Conservation (phyloP, 2,329 filamentous ascomycete genomes). For the Ascochyta fabae region DNA sequence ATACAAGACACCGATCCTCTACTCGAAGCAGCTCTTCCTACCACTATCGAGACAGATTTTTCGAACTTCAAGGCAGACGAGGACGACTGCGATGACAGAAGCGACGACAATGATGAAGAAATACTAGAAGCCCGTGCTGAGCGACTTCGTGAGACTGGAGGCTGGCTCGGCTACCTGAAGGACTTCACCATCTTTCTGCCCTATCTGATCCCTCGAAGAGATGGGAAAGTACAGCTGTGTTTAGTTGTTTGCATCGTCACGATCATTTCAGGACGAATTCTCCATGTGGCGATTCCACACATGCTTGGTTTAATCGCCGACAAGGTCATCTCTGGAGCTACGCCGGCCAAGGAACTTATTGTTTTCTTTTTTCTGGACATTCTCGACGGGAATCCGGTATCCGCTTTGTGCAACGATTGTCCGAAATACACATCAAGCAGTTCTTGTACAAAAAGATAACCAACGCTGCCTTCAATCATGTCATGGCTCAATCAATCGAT, state of each 20-base stretch:
- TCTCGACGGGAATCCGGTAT: constrained; percentile 52
- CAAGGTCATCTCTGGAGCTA: constrained; percentile 61
- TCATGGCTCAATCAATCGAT: constrained; percentile 70
- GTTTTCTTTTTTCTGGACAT: constrained; percentile 57
- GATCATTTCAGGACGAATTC: constrained; percentile 69
- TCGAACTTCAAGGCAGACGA: not conserved
- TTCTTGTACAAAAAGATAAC: constrained; percentile 13
- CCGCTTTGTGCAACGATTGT: constrained; percentile 53
- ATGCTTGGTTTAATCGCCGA: constrained; percentile 80
- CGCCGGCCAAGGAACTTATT: constrained; percentile 56
- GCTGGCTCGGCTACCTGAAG: constrained; percentile 76
- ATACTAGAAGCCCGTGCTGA: constrained; percentile 53
- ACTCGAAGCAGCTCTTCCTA: constrained; percentile 15
- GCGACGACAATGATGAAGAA: constrained; percentile 7
- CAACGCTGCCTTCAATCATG: constrained; percentile 61
- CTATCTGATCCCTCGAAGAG: constrained; percentile 75
- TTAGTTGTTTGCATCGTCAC: constrained; percentile 70
- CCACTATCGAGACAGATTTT: not conserved
- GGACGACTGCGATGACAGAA: not conserved
- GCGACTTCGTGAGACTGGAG: constrained; percentile 71
- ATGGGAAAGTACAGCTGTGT: constrained; percentile 68
- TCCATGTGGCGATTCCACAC: constrained; percentile 76
- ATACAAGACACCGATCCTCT: constrained; percentile 17
- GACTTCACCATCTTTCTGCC: constrained; percentile 76
- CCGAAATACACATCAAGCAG: constrained; percentile 62